Conservation (phyloP, 179 eudicot genomes). For the Spinacia oleracea region DNA sequence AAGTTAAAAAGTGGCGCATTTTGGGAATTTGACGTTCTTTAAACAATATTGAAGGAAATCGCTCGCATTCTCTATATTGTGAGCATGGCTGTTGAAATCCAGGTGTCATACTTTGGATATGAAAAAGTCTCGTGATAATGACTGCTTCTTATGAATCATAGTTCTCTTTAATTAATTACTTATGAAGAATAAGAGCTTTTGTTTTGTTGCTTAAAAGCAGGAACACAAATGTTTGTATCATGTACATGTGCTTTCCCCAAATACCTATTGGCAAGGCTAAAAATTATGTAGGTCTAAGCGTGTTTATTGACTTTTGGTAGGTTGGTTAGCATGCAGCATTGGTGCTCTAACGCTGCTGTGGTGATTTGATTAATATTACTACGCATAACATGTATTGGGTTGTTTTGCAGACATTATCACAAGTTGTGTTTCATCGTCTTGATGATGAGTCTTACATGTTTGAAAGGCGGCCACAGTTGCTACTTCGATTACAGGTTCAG, state of each 20-base stretch:
- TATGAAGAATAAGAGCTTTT: neutral
- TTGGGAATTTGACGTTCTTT: too few relatives aligned
- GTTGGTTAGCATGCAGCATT: neutral
- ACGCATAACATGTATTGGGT: slow-evolving; percentile 7
- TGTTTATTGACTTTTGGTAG: neutral
- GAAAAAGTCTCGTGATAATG: neutral
- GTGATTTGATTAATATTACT: neutral
- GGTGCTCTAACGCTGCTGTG: neutral
- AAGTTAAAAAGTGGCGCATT: too few relatives aligned
- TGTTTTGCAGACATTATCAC: slow-evolving; percentile 71
- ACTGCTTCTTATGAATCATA: neutral
- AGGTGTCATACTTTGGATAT: neutral
- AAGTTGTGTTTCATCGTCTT: slow-evolving; percentile 78
- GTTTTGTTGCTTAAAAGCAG: neutral
- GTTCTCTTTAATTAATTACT: neutral
- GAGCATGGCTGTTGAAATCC: neutral
- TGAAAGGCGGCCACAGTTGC: slow-evolving; percentile 81
- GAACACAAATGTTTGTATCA: neutral
- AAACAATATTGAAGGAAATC: too few relatives aligned
- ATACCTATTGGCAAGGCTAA: neutral
- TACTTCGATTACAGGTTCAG: slow-evolving; percentile 91
- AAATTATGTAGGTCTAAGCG: neutral
- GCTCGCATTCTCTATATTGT: neutral
- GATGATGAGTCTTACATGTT: slow-evolving; percentile 80
- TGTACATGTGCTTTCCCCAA: neutral